Base-by-base conservation (phyloP, 2,329 filamentous ascomycete species). In the Monosporascus cannonballus region DNA sequence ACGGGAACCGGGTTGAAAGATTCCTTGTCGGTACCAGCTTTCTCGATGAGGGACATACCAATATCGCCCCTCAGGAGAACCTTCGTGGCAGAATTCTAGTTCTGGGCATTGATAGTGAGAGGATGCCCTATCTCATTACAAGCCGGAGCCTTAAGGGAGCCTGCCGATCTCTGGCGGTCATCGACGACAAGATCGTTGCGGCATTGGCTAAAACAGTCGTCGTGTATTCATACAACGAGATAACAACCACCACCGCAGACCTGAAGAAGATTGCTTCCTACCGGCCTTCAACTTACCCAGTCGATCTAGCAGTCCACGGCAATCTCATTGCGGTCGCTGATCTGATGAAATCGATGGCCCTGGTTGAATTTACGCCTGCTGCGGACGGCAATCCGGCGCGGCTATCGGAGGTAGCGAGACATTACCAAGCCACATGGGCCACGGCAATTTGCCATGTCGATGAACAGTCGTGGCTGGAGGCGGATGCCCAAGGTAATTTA, bases 1-100 rank as follows among this genome's bases (percentile, higher is more conserved):
- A 73, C 42, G 84, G 83, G 9, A 73, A 77, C 27, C 66, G 71
- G 5, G 80, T 79, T 0, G 92, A 97, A 67, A 79, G 91, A 42
- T 97, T 97, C 64, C 75, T 97, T n/a, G 82, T 97, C 6, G 94
- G 94, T 6, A 97, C 94, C 0, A 89, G 89, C 51, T 92, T 87
- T 62, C 67, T 93, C 44, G 76, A 77, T 7, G 84, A 89, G 46
- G 81, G 83, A 8, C 75, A 80, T 9, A 71, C 72, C 3, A 70
- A 49, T 4, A 54, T 58, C 36, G 55, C 52, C n/a, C 48, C 54
- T 76, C 18, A 73, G 70, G 20, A 78, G 11, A 73, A 78, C 15
- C 76, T 78, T n/a, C 77, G 82, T 38, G 94, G 94, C 1, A 84
- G 93, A 14, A 89, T 99, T 15, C 67, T 97, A 2, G 79, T 97